Percentiles rank a stretch among this genome's conserved stretches.
Conservation (phyloP, 169 alveolate species). For the Plasmodium inui region DNA sequence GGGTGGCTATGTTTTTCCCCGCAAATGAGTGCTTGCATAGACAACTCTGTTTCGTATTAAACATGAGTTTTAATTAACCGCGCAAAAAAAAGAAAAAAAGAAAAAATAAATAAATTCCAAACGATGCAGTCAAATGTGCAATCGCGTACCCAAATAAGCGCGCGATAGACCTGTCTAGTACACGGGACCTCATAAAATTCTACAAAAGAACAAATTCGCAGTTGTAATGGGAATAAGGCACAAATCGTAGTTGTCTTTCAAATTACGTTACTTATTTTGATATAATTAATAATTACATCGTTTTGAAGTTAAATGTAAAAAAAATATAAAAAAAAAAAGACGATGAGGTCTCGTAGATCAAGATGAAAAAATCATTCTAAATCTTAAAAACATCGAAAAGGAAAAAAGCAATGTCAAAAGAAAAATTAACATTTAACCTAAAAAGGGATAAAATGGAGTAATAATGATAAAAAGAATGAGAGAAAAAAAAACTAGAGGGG, state of each 20-base stretch:
- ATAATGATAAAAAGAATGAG: background rate
- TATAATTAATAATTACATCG: background rate
- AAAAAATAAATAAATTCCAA: background rate
- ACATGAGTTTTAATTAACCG: background rate
- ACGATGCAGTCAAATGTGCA: background rate
- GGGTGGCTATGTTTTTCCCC: background rate
- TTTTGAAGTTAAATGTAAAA: background rate
- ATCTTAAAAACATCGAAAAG: background rate
- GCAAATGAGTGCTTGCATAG: slow-evolving; percentile 2
- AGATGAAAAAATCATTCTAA: background rate
- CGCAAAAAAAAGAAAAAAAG: background rate
- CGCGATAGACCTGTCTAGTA: background rate
- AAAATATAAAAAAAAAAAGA: background rate
- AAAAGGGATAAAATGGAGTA: background rate
- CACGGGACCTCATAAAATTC: background rate
- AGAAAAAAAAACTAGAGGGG: background rate
- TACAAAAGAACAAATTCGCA: background rate
- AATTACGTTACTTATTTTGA: background rate
- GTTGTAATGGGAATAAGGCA: background rate
- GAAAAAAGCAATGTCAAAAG: background rate
- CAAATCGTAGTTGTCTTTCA: background rate
- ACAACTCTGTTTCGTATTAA: background rate
- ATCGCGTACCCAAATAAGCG: background rate
- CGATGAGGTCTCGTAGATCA: background rate
- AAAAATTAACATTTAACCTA: background rate